These are phyloP conservation scores for Wickerhamomyces xylosicus DNA, from an alignment of 805 yeast genomes.

Conservation along the genomic window DNA sequence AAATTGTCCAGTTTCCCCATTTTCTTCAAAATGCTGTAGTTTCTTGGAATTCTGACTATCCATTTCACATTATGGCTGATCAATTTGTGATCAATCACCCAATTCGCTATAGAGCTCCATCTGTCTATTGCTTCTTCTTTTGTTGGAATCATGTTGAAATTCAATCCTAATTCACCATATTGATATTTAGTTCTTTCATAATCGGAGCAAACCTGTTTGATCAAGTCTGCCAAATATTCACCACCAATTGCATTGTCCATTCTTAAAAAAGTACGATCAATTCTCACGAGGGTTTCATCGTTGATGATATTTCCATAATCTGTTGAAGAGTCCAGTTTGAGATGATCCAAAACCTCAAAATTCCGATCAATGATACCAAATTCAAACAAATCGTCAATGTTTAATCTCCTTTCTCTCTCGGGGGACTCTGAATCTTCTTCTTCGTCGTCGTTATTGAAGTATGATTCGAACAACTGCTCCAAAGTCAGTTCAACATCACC, in stretches of 20 bases:
- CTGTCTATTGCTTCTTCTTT: constrained; percentile 5
- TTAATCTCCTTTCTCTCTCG: constrained; percentile 7
- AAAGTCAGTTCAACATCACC: constrained; percentile 18
- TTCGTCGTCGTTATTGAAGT: constrained; percentile 20
- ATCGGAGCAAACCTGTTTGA: constrained; percentile 23
- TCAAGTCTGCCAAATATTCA: constrained; percentile 25
- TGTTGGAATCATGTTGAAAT: constrained; percentile 17
- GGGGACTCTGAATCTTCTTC: background rate
- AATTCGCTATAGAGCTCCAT: constrained; percentile 24
- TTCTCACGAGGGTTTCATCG: constrained; percentile 18
- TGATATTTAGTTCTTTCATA: constrained; percentile 30
- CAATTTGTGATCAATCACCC: constrained; percentile 26
- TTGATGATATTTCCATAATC: constrained; percentile 14
- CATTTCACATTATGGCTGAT: constrained; percentile 30
- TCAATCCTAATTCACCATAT: constrained; percentile 26
- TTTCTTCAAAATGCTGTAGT: constrained; percentile 18
- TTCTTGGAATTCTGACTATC: constrained; percentile 25
- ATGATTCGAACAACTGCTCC: constrained; percentile 16
- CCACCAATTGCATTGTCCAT: constrained; percentile 27
- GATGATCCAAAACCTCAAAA: constrained; percentile 15
- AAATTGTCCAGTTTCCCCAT: constrained; percentile 16
- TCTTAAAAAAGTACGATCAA: constrained; percentile 26
- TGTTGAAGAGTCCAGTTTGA: constrained; percentile 13
- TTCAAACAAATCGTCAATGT: constrained; percentile 20
- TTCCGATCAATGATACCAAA: constrained; percentile 19